phyloP scores from a whole-genome alignment of 2,329 filamentous ascomycete genomes.

The Davidsoniella australis region DNA sequence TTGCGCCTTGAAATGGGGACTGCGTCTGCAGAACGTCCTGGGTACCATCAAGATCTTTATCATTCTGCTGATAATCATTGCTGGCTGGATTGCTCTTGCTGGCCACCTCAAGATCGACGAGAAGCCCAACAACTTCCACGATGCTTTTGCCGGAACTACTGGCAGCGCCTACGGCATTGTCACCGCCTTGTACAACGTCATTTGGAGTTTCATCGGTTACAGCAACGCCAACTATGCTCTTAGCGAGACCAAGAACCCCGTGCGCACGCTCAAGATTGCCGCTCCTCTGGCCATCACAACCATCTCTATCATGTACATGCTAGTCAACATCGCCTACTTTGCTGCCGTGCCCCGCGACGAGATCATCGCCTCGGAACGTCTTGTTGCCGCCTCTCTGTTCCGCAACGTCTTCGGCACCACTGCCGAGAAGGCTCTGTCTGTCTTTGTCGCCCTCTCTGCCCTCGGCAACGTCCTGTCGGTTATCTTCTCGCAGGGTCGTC shows the following conservation, averaged over 20 bases:
- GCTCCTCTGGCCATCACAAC: conserved; percentile 41
- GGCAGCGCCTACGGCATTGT: conserved; percentile 49
- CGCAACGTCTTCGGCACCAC: conserved; percentile 35
- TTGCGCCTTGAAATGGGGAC: conserved; percentile 44
- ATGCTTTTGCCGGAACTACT: conserved; percentile 49
- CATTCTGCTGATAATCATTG: conserved; percentile 46
- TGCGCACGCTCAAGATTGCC: conserved; percentile 47
- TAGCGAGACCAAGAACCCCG: conserved; percentile 48
- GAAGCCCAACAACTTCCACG: conserved; percentile 44
- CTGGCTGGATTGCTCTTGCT: conserved; percentile 43
- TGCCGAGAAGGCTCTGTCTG: conserved; percentile 42
- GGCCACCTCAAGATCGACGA: conserved; percentile 40
- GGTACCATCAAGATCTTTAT: conserved; percentile 50
- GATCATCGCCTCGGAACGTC: conserved; percentile 32
- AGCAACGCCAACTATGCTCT: conserved; percentile 51
- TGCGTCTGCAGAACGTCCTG: conserved; percentile 49
- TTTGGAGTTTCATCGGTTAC: conserved; percentile 54
- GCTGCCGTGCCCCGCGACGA: conserved; percentile 37
- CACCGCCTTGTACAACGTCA: conserved; percentile 55
- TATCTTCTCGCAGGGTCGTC: conserved; percentile 50
- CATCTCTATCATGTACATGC: conserved; percentile 45
- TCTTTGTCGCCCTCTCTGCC: conserved; percentile 50
- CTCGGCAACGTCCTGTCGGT: conserved; percentile 51
- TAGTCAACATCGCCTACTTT: conserved; percentile 52
- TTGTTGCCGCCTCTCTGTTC: conserved; percentile 38